Evolutionary conservation across 2,329 filamentous ascomycete genomes (phyloP), one percentile per base, ranked within the genome.

Genomic region (Alternaria gansuensis): DNA sequence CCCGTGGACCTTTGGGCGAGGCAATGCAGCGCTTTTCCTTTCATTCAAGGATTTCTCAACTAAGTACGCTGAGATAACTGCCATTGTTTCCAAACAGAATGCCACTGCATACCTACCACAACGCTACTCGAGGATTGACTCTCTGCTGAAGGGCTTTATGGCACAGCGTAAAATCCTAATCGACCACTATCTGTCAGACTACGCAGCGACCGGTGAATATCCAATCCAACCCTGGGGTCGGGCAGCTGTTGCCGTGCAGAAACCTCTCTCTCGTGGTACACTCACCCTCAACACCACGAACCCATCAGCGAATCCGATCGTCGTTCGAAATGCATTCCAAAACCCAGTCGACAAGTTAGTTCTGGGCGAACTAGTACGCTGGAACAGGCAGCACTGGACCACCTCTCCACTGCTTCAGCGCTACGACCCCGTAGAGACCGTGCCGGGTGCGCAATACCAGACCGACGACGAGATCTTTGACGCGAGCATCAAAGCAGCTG

Each of bases 341-440:
- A 75, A 77, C 57, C 75, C 74, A 3, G 54, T 74, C 11, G 77
- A 80, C 46, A 60, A 65, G 9, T 54, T 64, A 17, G 56, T 77
- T 8, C 51, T 77, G 1, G 63, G 72, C 2, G 70, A 68, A 21
- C 65, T 73, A 6, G 54, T 78, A 3, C 67, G 73, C 21, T 75
- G 64, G 58, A 77, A 76, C 39, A 69, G 77, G 3, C 46, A 61
- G 29, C 75, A 74, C 53, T 72, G 70, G 61, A 65, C 67, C 23
- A 64, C 64, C 4, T 57, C 62, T 9, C 63, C 68, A 0, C 70
- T 78, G 44, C 70, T 80, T 51, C 48, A 62, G 17, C 59, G 65
- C 14, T 65, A 75, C 14, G 63, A 54, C 11, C 65, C 77, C 0
- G 59, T 72, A 1, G 77, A 79, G 53, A 57, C 44, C 29, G 29